Evolutionary conservation across 1,139 yeast species (phyloP), one percentile per base, ranked within the genome.

Genomic region (Debaryomyces nepalensis): DNA sequence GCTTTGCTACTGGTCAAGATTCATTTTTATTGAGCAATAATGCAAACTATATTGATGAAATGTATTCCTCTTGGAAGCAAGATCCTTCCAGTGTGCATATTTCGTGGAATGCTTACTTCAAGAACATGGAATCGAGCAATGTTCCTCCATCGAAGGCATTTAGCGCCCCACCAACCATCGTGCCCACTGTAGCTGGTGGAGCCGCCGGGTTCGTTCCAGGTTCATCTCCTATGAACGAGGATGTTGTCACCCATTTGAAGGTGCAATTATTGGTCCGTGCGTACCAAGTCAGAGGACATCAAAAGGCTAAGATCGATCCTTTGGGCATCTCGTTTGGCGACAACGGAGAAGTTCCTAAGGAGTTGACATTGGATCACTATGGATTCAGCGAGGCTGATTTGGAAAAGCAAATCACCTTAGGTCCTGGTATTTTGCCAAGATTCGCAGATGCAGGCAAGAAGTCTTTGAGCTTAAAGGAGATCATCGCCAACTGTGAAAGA

Each of bases 201-300:
- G 79, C 85, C 40, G 82, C 83, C 33, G 75, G 81, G 4, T 70
- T 75, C 51, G 68, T 73, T 31, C 83, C 85, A 37, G 79, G 83
- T 39, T 64, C 72, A 21, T 55, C 62, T 27, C 64, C 70, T 15
- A 58, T 61, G 42, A 58, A 73, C 47, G 82, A 81, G 58, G 90
- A 85, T 54, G 90, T 93, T 42, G 79, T 88, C 53, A 79, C 89
- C 49, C 99, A 95, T 66, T 81, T 93, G 76, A 95, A 93, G 69
- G 95, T 90, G 18, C 99, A 93, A 77, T 81, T 93, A 56, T 77
- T 93, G 58, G 98, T 95, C 48, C 87, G 99, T 67, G 99, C 99
- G 33, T 95, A 91, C 72, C 99, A 93, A 73, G 99, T 93, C 41
- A 84, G 98, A 68, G 99, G 99, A 52, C 99, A 93, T 67, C 87